Evolutionary conservation across 1,284 basidiomycete species (phyloP).

Genomic region (Leccinum huronense): DNA sequence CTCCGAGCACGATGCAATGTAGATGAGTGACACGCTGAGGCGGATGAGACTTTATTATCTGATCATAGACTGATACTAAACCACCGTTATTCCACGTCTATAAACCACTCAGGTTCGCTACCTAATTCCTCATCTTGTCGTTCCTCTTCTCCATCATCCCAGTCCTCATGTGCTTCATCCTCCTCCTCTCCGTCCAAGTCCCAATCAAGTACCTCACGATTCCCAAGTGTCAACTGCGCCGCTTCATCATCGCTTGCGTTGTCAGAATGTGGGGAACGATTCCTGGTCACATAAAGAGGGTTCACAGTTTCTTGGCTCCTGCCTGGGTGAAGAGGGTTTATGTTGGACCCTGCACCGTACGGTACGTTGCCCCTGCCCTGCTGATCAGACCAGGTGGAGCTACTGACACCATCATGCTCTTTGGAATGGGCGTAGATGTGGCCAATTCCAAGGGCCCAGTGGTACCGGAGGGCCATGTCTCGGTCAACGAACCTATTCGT

Average conservation of each 20-base stretch:
- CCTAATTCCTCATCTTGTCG: background rate
- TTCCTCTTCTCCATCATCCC: background rate
- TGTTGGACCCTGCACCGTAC: too few species aligned
- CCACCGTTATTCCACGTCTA: background rate
- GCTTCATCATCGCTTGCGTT: background rate
- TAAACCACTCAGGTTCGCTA: background rate
- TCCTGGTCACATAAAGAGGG: too few species aligned
- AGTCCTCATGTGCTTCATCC: too few species aligned
- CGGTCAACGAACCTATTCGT: background rate
- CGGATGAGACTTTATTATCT: too few species aligned
- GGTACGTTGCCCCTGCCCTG: too few species aligned
- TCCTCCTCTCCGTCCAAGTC: background rate
- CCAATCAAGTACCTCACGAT: background rate
- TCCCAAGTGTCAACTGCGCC: background rate
- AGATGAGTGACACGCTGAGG: too few species aligned
- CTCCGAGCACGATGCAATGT: too few species aligned
- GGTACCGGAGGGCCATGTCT: background rate
- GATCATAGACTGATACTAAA: too few species aligned
- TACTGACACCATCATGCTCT: background rate
- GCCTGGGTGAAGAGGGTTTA: too few species aligned
- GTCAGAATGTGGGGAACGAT: too few species aligned
- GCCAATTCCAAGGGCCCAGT: background rate
- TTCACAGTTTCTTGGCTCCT: too few species aligned
- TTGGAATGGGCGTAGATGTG: background rate
- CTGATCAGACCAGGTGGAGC: too few species aligned